Conservation (phyloP, 1,139 yeast genomes). For the Saccharomyces hybrid region DNA sequence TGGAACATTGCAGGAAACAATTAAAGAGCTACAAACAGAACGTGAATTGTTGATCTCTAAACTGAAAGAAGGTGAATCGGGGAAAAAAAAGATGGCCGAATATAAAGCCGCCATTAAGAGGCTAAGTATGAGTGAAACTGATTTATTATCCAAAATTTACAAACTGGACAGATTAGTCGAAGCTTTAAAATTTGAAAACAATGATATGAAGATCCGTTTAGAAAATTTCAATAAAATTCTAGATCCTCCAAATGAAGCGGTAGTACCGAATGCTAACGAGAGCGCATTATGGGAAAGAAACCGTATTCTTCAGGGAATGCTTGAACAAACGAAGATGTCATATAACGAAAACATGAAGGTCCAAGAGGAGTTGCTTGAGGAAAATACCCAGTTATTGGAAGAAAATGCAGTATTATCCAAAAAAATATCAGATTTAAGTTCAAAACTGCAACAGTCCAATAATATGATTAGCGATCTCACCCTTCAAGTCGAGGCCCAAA, state of each 20-base stretch:
- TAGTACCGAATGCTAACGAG: slow-evolving; percentile 15
- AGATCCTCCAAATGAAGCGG: slow-evolving; percentile 36
- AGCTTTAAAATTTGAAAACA: slow-evolving; percentile 35
- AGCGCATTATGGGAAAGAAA: slow-evolving; percentile 30
- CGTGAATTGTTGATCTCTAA: slow-evolving; percentile 23
- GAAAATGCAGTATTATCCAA: slow-evolving; percentile 29
- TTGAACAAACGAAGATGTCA: slow-evolving; percentile 37
- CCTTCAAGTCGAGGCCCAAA: slow-evolving; percentile 33
- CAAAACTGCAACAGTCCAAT: slow-evolving; percentile 3
- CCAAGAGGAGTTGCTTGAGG: slow-evolving; percentile 37
- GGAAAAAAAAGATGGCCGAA: slow-evolving; percentile 21
- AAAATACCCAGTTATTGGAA: slow-evolving; percentile 37
- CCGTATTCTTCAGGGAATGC: slow-evolving; percentile 36
- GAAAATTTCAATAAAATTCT: slow-evolving; percentile 42
- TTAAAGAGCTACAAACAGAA: slow-evolving; percentile 22
- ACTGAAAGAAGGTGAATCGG: no score
- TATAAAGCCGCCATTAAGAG: slow-evolving; percentile 45
- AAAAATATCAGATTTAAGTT: not conserved
- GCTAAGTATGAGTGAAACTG: slow-evolving; percentile 41
- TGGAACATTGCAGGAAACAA: slow-evolving; percentile 38
- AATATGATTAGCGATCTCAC: slow-evolving; percentile 11
- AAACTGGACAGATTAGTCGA: slow-evolving; percentile 1
- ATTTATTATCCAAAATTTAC: not conserved
- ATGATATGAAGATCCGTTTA: slow-evolving; percentile 37
- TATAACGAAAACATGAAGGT: slow-evolving; percentile 32